phyloP scores from a whole-genome alignment of 1,284 basidiomycete genomes.

The Rhizoctonia solani region DNA sequence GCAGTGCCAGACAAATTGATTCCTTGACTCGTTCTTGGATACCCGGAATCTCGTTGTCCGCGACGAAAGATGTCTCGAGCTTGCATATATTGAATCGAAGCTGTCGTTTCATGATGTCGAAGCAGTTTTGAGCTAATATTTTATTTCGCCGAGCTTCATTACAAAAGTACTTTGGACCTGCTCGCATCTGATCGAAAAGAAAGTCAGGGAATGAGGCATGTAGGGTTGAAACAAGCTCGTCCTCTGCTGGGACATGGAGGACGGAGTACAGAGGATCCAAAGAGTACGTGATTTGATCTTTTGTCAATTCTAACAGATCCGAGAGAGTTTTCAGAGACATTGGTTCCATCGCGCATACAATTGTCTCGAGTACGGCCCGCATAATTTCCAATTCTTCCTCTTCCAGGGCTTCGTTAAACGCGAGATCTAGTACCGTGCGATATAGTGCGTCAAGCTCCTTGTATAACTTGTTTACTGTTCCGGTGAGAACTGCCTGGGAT shows the following conservation, averaged over 20 bases:
- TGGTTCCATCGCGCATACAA: neutral
- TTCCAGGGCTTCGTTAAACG: neutral
- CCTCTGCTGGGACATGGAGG: neutral
- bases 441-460: neutral
- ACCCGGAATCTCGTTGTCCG: constrained; percentile 1
- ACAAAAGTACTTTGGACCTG: neutral
- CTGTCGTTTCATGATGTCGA: neutral
- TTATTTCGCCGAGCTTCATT: neutral
- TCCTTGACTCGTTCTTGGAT: neutral
- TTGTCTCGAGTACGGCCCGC: neutral
- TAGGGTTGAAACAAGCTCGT: neutral
- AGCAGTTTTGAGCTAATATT: neutral
- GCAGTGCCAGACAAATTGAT: neutral
- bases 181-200: neutral
- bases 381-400: neutral
- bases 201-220: constrained; percentile 9
- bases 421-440: neutral
- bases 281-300: neutral
- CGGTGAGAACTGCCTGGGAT: neutral
- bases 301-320: neutral
- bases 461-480: neutral
- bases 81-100: constrained; percentile 1
- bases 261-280: neutral
- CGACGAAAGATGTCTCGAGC: neutral
- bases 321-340: neutral